phyloP scores from a whole-genome alignment of 768 basidiomycete species.

The Lentinula sp. region DNA sequence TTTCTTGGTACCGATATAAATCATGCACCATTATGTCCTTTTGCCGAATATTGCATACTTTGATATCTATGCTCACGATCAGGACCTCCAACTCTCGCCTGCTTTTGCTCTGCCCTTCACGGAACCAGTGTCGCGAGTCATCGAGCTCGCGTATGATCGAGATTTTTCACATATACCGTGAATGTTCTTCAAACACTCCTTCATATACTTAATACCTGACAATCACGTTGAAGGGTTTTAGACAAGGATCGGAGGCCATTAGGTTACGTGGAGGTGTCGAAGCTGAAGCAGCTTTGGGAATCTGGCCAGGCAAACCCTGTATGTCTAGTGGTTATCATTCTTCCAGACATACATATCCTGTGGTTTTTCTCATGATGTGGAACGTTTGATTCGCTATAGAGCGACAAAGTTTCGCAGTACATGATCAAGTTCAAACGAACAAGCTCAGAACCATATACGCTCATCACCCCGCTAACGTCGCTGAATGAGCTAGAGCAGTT shows the following conservation, averaged over 20 bases:
- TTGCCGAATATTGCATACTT: background rate
- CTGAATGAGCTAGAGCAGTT: conserved; percentile 81
- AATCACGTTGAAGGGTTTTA: conserved; percentile 57
- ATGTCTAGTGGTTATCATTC: conserved; percentile 17
- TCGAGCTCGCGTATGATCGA: conserved; percentile 87
- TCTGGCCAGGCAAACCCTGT: conserved; percentile 67
- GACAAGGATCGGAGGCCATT: conserved; percentile 66
- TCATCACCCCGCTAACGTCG: conserved; percentile 77
- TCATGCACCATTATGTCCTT: background rate
- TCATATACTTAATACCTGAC: background rate
- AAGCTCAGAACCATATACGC: conserved; percentile 59
- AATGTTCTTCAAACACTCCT: conserved; percentile 5
- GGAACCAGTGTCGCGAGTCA: conserved; percentile 68
- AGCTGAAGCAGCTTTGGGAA: conserved; percentile 75
- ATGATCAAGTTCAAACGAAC: conserved; percentile 71
- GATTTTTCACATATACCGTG: conserved; percentile 95
- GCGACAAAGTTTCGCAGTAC: conserved; percentile 62
- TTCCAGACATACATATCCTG: background rate
- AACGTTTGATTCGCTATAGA: conserved; percentile 31
- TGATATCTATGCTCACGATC: background rate
- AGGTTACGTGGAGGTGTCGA: conserved; percentile 78
- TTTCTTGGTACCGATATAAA: background rate
- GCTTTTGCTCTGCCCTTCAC: conserved; percentile 75
- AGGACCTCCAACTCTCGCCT: conserved; percentile 81
- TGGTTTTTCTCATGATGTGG: background rate